phyloP scores from a whole-genome alignment of 1,284 basidiomycete species.

The Tilletia horrida region DNA sequence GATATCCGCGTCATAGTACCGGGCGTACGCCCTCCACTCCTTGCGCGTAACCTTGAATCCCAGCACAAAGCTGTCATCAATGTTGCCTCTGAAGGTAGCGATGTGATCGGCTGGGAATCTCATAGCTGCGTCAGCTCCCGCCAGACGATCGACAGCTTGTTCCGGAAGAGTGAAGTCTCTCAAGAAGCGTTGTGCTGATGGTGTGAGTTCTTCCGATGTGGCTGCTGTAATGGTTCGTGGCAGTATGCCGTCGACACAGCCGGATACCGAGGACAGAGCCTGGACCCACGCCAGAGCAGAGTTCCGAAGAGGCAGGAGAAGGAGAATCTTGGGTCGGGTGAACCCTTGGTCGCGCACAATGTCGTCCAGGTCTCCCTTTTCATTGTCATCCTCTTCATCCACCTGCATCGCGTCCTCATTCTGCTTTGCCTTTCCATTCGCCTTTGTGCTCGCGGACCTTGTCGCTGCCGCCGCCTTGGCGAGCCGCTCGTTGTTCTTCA shows the following conservation, averaged over 20 bases:
- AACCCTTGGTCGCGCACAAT: conserved; percentile 84
- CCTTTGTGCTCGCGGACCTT: neutral
- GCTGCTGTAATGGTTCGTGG: neutral
- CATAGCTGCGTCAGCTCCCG: conserved; percentile 58
- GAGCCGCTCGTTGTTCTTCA: conserved; percentile 90
- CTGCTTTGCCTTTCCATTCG: neutral
- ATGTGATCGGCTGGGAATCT: conserved; percentile 85
- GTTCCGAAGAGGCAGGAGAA: conserved; percentile 88
- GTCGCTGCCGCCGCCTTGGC: conserved; percentile 45
- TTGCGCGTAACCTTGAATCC: conserved; percentile 90
- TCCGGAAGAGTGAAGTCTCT: conserved; percentile 78
- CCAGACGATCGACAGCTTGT: conserved; percentile 77
- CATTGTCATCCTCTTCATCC: conserved; percentile 27
- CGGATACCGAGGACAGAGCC: conserved; percentile 32
- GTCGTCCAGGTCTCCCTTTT: conserved; percentile 15
- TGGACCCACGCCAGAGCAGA: conserved; percentile 72
- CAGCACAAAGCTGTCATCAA: conserved; percentile 90
- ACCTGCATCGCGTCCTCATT: conserved; percentile 56
- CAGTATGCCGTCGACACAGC: conserved; percentile 24
- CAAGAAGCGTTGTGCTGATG: conserved; percentile 64
- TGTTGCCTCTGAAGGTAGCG: conserved; percentile 91
- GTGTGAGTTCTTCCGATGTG: neutral
- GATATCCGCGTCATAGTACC: conserved; percentile 85
- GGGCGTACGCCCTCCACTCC: conserved; percentile 78
- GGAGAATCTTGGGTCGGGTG: conserved; percentile 86